Evolutionary conservation across 1,139 yeast species (phyloP), one percentile per base, ranked within the genome.

Genomic region (Candida smagusa): DNA sequence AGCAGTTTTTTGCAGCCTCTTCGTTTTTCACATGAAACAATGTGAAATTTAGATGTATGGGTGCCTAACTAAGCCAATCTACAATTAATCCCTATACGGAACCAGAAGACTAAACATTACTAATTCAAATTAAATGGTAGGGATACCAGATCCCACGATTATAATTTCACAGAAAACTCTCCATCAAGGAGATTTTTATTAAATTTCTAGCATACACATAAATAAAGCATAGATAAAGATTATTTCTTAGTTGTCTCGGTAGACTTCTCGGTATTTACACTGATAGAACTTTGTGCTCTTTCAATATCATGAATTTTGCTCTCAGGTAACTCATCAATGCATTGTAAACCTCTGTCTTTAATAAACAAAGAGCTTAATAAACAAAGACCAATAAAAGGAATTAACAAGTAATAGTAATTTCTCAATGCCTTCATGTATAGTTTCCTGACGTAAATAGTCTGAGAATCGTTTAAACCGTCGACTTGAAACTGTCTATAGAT

Each of bases 331-430:
- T 68, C 75, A 40, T 68, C 76, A 28, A 65, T 56, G 39, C 72
- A 60, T 31, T 59, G 63, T 31, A 73, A 57, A 0, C 79, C 79
- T 21, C 57, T 49, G 43, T 73, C 79, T 37, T 54, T 60, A 11
- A 72, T 56, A 31, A 70, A 57, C 12, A 68, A 50, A 4, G 67
- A 53, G 29, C 59, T 47, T 2, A 68, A 16, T 9, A 70, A 56
- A 42, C 78, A 70, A 7, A 67, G 32, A 1, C 57, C 75, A 39
- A 72, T 54, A 37, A 72, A 54, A 3, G 79, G 78, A 31, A 73
- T 56, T 28, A 61, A 52, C 48, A 72, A 54, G 38, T 67, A 67
- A 44, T 68, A 73, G 38, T 67, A 65, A 33, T 63, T 61, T 28
- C 57, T 58, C 12, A 74, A 49, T 1, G 76, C 58, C 13, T 51